Evolutionary conservation across 2,329 filamentous ascomycete genomes (phyloP), one percentile per base, ranked within the genome.

Genomic region (Xylaria sp.): DNA sequence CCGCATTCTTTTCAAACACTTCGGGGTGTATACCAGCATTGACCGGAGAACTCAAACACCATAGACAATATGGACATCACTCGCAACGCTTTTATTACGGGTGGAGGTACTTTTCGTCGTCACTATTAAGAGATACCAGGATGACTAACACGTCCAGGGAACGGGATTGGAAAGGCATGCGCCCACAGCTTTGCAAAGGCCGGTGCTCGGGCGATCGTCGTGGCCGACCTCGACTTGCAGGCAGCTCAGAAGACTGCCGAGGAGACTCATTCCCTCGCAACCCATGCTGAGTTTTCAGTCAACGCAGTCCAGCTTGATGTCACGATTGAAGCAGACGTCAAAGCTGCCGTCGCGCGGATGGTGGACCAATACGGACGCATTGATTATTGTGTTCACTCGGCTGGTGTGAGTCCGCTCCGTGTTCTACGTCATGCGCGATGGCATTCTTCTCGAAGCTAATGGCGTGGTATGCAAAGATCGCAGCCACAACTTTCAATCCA

Each of bases 381-480:
- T 46, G 41, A 46, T n/a, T 46, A 46, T 46, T 46, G 41, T 46
- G 41, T 46, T 46, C 41, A 46, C 41, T 46, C 41, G 41, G 41
- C 41, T 46, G 41, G 41, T 46, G 41, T 46, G 41, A 46, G 41
- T 46, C 7, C 15, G 18, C 41, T n/a, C 18, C 13, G 13, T 46
- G 6, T 46, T 15, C 18, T 46, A n/a, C 41, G 3, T 46, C 15
- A n/a, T 46, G 15, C 18, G 18, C 18, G 41, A 46, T 46, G 6
- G 6, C 41, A 46, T 46, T n/a, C 41, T 46, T 18, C 15, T 46
- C 41, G 15, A n/a, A 46, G 18, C 41, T 46, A 46, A 46, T n/a
- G 41, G 41, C 15, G 41, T 7, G 15, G 18, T 46, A 18, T 15
- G 15, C 15, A n/a, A 46, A 46, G 41, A 46, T 46, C 15, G 15